Conservation (phyloP, 768 basidiomycete species). For the Floccularia luteovirens region DNA sequence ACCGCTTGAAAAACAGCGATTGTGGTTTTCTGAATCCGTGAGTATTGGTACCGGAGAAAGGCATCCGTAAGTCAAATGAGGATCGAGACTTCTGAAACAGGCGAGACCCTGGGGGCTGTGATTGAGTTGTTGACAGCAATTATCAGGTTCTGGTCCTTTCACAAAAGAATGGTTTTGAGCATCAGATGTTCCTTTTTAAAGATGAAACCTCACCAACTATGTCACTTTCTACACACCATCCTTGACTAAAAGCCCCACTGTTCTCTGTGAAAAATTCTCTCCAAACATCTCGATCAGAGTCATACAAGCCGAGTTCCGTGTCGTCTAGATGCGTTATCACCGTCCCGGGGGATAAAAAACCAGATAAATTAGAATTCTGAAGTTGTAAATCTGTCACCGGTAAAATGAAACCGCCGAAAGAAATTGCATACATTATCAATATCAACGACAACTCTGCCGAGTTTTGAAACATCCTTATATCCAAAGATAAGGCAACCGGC, state of each 20-base stretch:
- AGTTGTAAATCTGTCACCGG: neutral
- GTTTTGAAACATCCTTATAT: constrained; percentile 44
- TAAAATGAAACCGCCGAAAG: neutral
- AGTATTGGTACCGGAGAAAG: constrained; percentile 52
- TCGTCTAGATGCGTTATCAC: constrained; percentile 67
- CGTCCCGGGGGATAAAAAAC: constrained; percentile 46
- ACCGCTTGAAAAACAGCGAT: constrained; percentile 6
- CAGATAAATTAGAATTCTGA: constrained; percentile 56
- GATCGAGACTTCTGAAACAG: constrained; percentile 36
- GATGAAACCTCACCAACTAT: constrained; percentile 17
- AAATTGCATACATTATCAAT: constrained; percentile 44
- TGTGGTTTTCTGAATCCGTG: constrained; percentile 20
- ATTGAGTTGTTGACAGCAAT: constrained; percentile 10
- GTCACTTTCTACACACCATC: constrained; percentile 54
- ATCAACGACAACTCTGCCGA: constrained; percentile 47
- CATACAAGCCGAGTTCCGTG: constrained; percentile 25
- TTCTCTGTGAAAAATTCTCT: constrained; percentile 28
- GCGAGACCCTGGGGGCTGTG: constrained; percentile 17
- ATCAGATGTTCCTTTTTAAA: too few relatives aligned
- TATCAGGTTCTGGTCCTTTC: too few relatives aligned
- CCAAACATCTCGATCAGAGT: constrained; percentile 34
- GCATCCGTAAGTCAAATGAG: constrained; percentile 30
- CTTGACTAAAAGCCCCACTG: constrained; percentile 16
- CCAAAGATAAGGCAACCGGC: constrained; percentile 25
- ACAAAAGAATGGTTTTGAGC: too few relatives aligned